Evolutionary conservation across 2,329 filamentous ascomycete species (phyloP).

Genomic region (Daldinia eschscholtzii): DNA sequence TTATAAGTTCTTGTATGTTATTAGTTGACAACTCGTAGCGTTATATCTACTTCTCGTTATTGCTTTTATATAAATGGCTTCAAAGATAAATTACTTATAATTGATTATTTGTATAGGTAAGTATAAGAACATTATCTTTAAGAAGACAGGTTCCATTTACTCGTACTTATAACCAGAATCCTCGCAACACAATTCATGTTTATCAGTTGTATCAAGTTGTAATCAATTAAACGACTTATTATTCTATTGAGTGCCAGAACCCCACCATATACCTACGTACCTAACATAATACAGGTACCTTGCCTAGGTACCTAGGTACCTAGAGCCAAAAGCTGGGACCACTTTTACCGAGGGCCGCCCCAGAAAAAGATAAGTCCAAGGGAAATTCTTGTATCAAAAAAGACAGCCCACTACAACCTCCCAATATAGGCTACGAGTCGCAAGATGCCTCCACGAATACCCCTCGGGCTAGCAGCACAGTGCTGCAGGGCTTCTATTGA

Average conservation of each 20-base stretch:
- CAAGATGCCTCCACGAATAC: slow-evolving; percentile 64
- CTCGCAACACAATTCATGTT: no score
- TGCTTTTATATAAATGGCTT: background rate
- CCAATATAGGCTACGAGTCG: slow-evolving; percentile 18
- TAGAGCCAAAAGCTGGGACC: slow-evolving; percentile 32
- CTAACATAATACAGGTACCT: no score
- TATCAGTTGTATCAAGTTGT: no score
- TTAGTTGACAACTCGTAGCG: no score
- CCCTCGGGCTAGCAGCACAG: slow-evolving; percentile 52
- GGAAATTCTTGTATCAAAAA: slow-evolving; percentile 24
- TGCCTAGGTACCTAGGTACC: background rate
- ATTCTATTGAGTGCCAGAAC: background rate
- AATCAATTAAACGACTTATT: no score
- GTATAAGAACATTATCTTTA: no score
- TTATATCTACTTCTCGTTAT: no score
- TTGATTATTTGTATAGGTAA: no score
- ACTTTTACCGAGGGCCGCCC: slow-evolving; percentile 18
- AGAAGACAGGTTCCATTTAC: no score
- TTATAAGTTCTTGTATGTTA: no score
- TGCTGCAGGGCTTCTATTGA: slow-evolving; percentile 51
- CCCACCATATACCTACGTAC: background rate
- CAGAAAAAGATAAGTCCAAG: slow-evolving; percentile 25
- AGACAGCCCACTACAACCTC: slow-evolving; percentile 18
- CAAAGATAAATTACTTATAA: no score
- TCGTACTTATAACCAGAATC: no score